Base-by-base conservation (phyloP, 139 green algal species). In the Closterium sp. region DNA sequence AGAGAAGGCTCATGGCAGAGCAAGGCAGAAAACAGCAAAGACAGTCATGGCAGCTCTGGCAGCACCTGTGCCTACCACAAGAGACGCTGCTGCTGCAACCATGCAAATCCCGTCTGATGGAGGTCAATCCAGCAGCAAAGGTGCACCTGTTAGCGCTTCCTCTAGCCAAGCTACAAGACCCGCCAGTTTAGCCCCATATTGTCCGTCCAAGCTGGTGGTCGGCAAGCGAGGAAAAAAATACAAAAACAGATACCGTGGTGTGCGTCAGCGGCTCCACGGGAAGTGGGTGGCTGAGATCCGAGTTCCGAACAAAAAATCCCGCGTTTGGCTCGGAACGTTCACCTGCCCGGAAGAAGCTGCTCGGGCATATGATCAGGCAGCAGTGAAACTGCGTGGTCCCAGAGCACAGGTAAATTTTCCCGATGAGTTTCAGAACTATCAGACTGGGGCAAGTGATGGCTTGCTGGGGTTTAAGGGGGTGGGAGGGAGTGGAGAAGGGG, bases 361-460 rank as follows among this genome's bases (percentile, higher is more conserved):
- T 9, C 38, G 86, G 7, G 93, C 93, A 62, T 95, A 95, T 19
- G 93, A 95, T 38, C 24, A 27, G 19, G 93, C 93, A 27, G 91
- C 84, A 29, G 90, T 95, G 19, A 95, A 95, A 89, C 89, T 95
- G 29, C 93, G 92, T 29, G 93, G 93, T 17, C 27, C n/a, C n/a
- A n/a, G 93, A 9, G 85, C 91, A 13, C 7, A 70, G 30, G 92
- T 86, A 34, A 95, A 95, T 28, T 94, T 94, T 29, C n/a, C 93
- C 10, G 50, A 73, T 73, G 50, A 73, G 13, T 21, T 24, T 73
- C 10, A 73, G 50, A 22, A 73, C 24, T 27, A 11, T 6, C 50
- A 3, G 50, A 22, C 24, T 73, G 13, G 50, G 50, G 50, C 50
- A 22, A 11, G 9, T 24, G 50, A 73, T 73, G 50, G 24, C 17